Evolutionary conservation across 2,329 filamentous ascomycete genomes (phyloP).

Genomic region (Beauveria scarabaeidicola): DNA sequence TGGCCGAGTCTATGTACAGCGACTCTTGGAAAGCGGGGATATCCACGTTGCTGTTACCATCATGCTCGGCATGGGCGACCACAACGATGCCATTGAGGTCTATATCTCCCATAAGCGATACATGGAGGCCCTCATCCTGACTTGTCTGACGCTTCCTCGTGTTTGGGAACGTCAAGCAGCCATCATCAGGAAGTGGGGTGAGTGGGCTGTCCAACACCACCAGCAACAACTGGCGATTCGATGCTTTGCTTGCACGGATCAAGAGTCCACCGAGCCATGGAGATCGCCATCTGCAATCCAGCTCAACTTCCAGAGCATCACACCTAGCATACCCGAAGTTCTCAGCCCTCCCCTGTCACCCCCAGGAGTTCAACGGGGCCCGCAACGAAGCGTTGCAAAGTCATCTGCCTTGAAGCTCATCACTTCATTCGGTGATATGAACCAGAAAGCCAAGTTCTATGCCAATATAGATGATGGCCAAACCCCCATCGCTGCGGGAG

Average conservation of each 20-base stretch:
- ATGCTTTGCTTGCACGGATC: slow-evolving; percentile 85
- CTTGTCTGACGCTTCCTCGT: slow-evolving; percentile 69
- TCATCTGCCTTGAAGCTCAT: slow-evolving; percentile 83
- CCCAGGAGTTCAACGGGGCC: slow-evolving; percentile 52
- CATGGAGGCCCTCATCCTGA: slow-evolving; percentile 87
- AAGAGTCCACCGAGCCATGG: slow-evolving; percentile 81
- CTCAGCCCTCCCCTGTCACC: slow-evolving; percentile 68
- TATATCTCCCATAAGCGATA: slow-evolving; percentile 87
- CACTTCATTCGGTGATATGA: slow-evolving; percentile 68
- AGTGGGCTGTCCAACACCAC: slow-evolving; percentile 76
- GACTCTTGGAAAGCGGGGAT: slow-evolving; percentile 81
- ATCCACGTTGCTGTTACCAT: slow-evolving; percentile 88
- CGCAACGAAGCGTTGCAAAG: slow-evolving; percentile 61
- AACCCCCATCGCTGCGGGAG: slow-evolving; percentile 74
- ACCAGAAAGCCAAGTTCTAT: slow-evolving; percentile 57
- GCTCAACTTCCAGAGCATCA: slow-evolving; percentile 46
- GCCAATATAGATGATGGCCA: slow-evolving; percentile 45
- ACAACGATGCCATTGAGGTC: slow-evolving; percentile 91
- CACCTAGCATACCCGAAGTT: slow-evolving; percentile 49
- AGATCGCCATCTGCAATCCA: slow-evolving; percentile 69
- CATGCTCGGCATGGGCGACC: slow-evolving; percentile 82
- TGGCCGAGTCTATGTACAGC: slow-evolving; percentile 81
- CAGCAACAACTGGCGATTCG: slow-evolving; percentile 86
- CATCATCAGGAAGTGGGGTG: slow-evolving; percentile 89
- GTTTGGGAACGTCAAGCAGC: slow-evolving; percentile 90